Conservation (phyloP, 1,284 basidiomycete species). For the Marasmius tenuissimus region DNA sequence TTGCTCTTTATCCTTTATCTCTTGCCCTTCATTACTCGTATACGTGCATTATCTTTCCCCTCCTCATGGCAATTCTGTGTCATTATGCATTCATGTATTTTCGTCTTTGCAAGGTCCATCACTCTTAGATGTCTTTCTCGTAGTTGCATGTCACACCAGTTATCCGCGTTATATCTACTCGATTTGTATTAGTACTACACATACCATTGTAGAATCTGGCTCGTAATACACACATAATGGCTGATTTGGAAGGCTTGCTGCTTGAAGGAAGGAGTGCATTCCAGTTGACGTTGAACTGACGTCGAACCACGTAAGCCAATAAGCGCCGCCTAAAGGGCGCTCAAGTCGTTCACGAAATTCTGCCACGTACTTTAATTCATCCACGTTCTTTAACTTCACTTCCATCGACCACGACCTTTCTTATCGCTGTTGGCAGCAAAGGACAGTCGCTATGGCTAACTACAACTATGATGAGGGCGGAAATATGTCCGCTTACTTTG, state of each 20-base stretch:
- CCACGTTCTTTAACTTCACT: background rate
- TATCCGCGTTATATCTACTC: background rate
- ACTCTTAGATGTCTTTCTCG: background rate
- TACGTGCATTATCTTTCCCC: background rate
- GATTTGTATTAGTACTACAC: background rate
- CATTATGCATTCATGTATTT: background rate
- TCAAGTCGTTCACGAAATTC: background rate
- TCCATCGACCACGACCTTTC: background rate
- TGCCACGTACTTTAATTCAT: background rate
- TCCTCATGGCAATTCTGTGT: background rate
- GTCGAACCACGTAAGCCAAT: background rate
- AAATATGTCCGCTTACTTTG: slow-evolving; percentile 87
- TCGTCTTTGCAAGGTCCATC: background rate
- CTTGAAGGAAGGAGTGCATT: no score
- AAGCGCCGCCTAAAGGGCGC: background rate
- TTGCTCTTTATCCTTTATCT: background rate
- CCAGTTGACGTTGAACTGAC: background rate
- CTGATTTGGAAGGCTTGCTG: no score
- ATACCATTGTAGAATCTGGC: background rate
- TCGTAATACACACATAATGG: background rate
- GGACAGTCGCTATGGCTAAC: slow-evolving; percentile 57
- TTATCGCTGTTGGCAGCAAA: background rate
- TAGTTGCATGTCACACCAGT: background rate
- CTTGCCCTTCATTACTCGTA: background rate
- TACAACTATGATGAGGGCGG: slow-evolving; percentile 90